Evolutionary conservation across 306 rosid species (phyloP).

Genomic region (Citrullus amarus): DNA sequence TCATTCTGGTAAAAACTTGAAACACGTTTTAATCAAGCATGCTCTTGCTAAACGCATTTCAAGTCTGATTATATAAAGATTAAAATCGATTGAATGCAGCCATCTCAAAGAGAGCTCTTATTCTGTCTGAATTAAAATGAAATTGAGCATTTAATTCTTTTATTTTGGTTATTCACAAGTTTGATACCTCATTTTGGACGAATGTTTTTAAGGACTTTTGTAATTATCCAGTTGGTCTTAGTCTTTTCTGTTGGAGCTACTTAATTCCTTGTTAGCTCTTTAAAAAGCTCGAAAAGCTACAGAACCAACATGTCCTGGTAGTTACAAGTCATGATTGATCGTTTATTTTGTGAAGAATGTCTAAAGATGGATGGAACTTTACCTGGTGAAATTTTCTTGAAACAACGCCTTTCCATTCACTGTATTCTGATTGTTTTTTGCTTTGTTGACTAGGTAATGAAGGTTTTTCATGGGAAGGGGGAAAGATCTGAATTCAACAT

Average conservation of each 20-base stretch:
- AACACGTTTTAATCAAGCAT: neutral
- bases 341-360: neutral
- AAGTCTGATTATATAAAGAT: neutral
- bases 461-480: constrained; percentile 52
- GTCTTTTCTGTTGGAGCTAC: neutral
- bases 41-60: neutral
- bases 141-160: neutral
- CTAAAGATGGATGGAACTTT: neutral
- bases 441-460: constrained; percentile 57
- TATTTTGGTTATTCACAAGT: neutral
- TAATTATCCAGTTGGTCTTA: neutral
- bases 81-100: neutral
- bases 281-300: neutral
- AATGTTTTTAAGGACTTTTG: neutral
- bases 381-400: neutral
- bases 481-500: constrained; percentile 40
- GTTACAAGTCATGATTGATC: neutral
- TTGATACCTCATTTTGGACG: neutral
- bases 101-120: neutral
- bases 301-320: neutral
- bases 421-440: constrained; percentile 11
- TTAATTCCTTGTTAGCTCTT: neutral
- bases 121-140: neutral
- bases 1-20: neutral
- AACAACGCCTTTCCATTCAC: neutral